Conservation (phyloP, 2,329 filamentous ascomycete genomes). For the Albophoma yamanashiensis region DNA sequence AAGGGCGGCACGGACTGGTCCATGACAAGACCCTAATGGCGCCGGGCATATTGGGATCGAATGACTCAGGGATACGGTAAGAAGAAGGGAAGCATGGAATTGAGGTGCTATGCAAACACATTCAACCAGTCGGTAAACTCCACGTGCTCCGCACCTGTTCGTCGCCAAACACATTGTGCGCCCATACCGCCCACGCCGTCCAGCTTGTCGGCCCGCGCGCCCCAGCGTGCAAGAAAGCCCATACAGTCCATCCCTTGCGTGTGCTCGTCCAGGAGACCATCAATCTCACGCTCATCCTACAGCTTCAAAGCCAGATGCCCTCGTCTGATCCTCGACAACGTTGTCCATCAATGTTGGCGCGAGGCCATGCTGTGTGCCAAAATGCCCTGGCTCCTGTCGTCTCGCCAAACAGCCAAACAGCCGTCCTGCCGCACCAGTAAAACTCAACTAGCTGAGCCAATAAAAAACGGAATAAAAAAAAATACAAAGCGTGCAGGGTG, state of each 20-base stretch:
- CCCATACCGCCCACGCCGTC: not conserved
- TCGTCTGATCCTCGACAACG: not conserved
- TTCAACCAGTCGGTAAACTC: not conserved
- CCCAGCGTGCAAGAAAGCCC: not conserved
- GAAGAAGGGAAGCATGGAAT: not conserved
- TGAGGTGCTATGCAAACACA: not conserved
- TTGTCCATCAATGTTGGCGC: not conserved
- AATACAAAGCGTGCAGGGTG: slow-evolving; percentile 3
- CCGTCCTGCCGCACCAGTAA: not conserved
- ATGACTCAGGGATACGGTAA: not conserved
- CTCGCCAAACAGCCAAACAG: not conserved
- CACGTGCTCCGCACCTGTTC: not conserved
- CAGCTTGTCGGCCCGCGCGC: not conserved
- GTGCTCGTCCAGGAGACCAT: not conserved
- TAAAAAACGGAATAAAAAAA: not conserved
- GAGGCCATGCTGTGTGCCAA: not conserved
- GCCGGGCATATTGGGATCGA: not conserved
- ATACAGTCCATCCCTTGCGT: not conserved
- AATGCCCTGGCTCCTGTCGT: not conserved
- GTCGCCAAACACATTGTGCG: not conserved
- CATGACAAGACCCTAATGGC: not conserved
- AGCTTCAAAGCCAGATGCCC: not conserved
- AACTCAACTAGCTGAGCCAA: not conserved
- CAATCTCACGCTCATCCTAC: not conserved
- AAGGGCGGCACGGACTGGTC: not conserved